These are phyloP conservation scores for Rosa lucieae DNA, from an alignment of 306 rosid species.

Conservation along the genomic window DNA sequence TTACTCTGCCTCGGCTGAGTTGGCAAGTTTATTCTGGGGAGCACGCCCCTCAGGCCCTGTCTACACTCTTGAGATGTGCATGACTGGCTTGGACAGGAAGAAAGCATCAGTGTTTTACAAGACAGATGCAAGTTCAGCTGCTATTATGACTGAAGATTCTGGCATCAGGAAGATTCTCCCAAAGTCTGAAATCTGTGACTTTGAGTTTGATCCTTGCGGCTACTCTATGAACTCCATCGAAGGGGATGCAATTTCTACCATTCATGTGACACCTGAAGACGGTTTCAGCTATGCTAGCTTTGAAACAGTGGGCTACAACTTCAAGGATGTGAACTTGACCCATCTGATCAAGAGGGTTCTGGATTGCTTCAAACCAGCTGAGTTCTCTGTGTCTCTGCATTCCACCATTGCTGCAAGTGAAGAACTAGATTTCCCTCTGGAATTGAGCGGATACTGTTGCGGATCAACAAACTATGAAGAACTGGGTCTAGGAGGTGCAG, in stretches of 20 bases:
- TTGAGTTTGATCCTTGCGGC: slow-evolving; percentile 94
- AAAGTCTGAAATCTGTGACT: slow-evolving; percentile 75
- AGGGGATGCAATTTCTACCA: slow-evolving; percentile 76
- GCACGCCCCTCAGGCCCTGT: slow-evolving; percentile 33
- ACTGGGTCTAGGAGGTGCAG: slow-evolving; percentile 61
- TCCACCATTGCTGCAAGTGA: slow-evolving; percentile 29
- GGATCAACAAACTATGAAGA: slow-evolving; percentile 47
- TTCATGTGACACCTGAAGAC: slow-evolving; percentile 95
- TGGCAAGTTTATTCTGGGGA: slow-evolving; percentile 33
- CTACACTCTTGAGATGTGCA: slow-evolving; percentile 87
- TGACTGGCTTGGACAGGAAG: slow-evolving; percentile 76
- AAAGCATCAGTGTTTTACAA: slow-evolving; percentile 79
- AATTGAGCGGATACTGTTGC: slow-evolving; percentile 51
- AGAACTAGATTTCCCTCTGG: slow-evolving; percentile 39
- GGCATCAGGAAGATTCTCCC: slow-evolving; percentile 83
- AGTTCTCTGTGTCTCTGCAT: slow-evolving; percentile 83
- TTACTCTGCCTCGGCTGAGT: slow-evolving; percentile 63
- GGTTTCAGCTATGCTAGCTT: slow-evolving; percentile 97
- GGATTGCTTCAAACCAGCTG: slow-evolving; percentile 73
- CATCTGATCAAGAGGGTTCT: slow-evolving; percentile 68
- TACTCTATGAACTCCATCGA: slow-evolving; percentile 93
- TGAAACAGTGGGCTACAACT: slow-evolving; percentile 79
- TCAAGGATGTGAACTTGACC: slow-evolving; percentile 36
- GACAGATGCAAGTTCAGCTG: slow-evolving; percentile 43
- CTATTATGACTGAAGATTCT: slow-evolving; percentile 63